Base-by-base conservation (phyloP, 164 flowering plant species). In the Piper betle region DNA sequence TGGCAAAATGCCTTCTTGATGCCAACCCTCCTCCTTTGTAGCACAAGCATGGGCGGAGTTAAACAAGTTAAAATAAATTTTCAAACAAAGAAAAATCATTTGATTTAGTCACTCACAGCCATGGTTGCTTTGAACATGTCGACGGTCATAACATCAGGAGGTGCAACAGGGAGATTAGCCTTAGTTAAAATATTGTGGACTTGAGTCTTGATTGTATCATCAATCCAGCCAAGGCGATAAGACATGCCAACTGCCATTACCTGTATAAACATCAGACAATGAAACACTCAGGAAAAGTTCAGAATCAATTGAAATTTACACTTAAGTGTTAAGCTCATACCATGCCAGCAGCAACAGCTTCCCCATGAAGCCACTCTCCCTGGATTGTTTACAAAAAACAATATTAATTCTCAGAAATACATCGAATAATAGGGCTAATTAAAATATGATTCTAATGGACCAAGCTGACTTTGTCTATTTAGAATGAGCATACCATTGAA, bases 201-300 rank as follows among this genome's bases (percentile, higher is more conserved):
- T 56, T 97, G 81, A 66, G 77, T 71, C 56, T 88, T 87, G 43
- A 94, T 64, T 37, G 96, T 82, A 57, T 83, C 84, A 43, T 94
- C 99, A 53, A 94, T 91, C 99, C 99, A 94, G 66, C 99, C 99
- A 53, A 94, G 87, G 55, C 97, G 95, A 67, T 77, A 71, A 50
- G 99, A 94, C 99, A 94, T 80, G 79, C 88, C 97, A 33, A 87
- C 96, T 50, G 97, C 99, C 99, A 94, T 94, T n/a, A 87, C 96
- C 99, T 94, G 83, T 52, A 54, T 16, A 67, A 39, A 52, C 40
- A 53, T 43, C 42, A 39, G 46, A 15, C 16, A 18, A 33, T 13
- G 61, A 60, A 6, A 58, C 6, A 8, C 39, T n/a, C 18, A 48
- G 43, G 20, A 59, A 53, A 39, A 48, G 11, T 18, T 25, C 20